A percentile compares a stretch with the other conserved stretches of the same genome.
These are phyloP conservation scores for Cladochytrium tenue DNA, from an alignment of 371 early-diverging fungal species.

Conservation along the genomic window DNA sequence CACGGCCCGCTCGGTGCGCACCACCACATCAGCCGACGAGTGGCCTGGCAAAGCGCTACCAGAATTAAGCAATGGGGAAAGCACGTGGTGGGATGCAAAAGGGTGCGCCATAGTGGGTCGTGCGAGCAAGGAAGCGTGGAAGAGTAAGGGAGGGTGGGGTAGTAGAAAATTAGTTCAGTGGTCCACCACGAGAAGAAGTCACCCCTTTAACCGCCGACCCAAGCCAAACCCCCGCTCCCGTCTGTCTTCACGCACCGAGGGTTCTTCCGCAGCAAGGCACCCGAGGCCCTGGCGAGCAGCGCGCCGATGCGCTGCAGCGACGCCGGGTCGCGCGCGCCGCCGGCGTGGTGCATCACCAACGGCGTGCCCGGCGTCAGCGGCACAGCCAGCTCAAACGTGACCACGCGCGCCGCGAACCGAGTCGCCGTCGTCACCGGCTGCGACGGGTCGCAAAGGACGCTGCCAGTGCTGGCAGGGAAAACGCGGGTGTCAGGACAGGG, in stretches of 20 bases:
- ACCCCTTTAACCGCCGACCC: too few species aligned
- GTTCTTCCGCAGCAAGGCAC: conserved; percentile 77
- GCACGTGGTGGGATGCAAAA: too few species aligned
- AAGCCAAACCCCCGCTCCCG: too few species aligned
- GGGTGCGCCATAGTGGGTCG: too few species aligned
- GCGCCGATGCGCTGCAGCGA: conserved; percentile 70
- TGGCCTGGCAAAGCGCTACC: conserved; percentile 72
- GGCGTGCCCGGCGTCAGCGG: conserved; percentile 92
- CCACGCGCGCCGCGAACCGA: conserved; percentile 80
- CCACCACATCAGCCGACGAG: conserved; percentile 80
- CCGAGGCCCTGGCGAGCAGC: conserved; percentile 78
- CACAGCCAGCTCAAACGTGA: conserved; percentile 85
- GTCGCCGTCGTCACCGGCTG: conserved; percentile 72
- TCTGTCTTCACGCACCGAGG: too few species aligned
- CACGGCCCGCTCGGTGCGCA: conserved; percentile 68
- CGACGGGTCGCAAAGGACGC: conserved; percentile 71
- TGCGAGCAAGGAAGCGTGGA: too few species aligned
- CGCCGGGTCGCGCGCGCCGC: conserved; percentile 78
- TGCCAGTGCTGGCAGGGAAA: conserved; percentile 59
- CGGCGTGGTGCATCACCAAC: conserved; percentile 69
- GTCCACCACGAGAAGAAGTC: too few species aligned
- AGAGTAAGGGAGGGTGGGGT: too few species aligned
- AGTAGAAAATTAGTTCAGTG: background rate
- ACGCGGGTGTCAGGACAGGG: background rate
- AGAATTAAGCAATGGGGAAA: too few species aligned